phyloP scores from a whole-genome alignment of 441 rosid genomes.

The Adansonia rubrostipa region DNA sequence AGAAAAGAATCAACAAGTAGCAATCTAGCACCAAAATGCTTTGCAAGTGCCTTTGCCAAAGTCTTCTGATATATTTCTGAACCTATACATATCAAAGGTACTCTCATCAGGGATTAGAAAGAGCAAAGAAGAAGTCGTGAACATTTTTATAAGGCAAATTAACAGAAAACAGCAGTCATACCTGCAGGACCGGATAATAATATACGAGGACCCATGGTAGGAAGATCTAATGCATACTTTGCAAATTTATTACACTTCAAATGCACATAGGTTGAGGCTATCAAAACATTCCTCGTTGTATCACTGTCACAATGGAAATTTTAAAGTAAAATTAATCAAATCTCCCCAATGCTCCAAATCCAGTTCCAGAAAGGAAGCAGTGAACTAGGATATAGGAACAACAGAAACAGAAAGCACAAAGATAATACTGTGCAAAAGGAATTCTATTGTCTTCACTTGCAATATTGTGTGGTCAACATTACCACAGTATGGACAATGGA shows the following conservation, averaged over 20 bases:
- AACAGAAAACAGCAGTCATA: constrained; percentile 32
- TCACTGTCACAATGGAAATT: constrained; percentile 56
- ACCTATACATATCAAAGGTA: constrained; percentile 48
- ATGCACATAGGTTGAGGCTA: constrained; percentile 75
- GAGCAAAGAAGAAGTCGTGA: constrained; percentile 3
- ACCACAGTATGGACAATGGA: background rate
- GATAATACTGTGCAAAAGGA: background rate
- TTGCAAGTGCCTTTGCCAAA: constrained; percentile 90
- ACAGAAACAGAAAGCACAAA: constrained; percentile 23
- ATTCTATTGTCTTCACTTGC: background rate
- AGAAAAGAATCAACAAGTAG: constrained; percentile 82
- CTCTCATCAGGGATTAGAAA: constrained; percentile 5
- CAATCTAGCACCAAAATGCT: constrained; percentile 79
- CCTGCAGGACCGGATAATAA: constrained; percentile 98
- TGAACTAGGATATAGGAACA: background rate
- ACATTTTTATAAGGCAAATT: constrained; percentile 13
- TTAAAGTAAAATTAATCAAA: constrained; percentile 22
- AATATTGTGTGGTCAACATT: background rate
- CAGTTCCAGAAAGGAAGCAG: background rate
- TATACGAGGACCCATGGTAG: constrained; percentile 85
- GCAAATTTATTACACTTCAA: constrained; percentile 78
- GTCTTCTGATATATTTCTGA: constrained; percentile 98
- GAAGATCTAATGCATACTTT: constrained; percentile 76
- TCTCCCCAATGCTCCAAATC: constrained; percentile 2
- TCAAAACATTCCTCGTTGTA: constrained; percentile 84